phyloP scores from a whole-genome alignment of 345 rosid species.

The Brassica carinata region DNA sequence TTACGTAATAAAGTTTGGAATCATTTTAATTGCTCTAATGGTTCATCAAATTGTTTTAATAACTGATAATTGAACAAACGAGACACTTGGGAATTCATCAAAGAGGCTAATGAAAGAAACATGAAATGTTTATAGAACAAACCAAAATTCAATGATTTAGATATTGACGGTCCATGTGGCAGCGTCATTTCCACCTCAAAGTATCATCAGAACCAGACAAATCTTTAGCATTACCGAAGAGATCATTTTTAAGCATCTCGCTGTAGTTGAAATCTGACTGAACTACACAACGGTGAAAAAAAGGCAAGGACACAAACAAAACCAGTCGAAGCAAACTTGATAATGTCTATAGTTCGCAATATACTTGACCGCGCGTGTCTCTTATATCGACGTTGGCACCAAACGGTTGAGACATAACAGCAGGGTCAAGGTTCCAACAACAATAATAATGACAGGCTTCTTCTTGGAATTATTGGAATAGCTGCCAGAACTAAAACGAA shows the following conservation, averaged over 20 bases:
- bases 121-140: neutral
- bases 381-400: conserved; percentile 45
- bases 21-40: neutral
- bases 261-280: neutral
- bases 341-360: neutral
- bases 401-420: conserved; percentile 75
- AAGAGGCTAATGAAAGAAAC: conserved; percentile 14
- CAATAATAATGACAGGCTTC: conserved; percentile 71
- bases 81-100: neutral
- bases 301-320: neutral
- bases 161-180: conserved; percentile 26
- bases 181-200: conserved; percentile 16
- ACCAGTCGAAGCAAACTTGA: neutral
- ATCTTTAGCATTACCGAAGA: conserved; percentile 13
- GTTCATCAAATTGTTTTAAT: neutral
- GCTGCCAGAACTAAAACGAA: conserved; percentile 46
- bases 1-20: neutral
- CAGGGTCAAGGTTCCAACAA: conserved; percentile 86
- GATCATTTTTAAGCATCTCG: neutral
- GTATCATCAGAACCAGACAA: conserved; percentile 12
- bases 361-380: conserved; percentile 42
- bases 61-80: neutral
- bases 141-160: neutral
- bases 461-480: conserved; percentile 56
- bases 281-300: neutral